A percentile compares a stretch with the other conserved stretches of the same genome.
These are phyloP conservation scores for Friedmanniomyces endolithicus DNA, from an alignment of 495 filamentous ascomycete species.

Conservation along the genomic window DNA sequence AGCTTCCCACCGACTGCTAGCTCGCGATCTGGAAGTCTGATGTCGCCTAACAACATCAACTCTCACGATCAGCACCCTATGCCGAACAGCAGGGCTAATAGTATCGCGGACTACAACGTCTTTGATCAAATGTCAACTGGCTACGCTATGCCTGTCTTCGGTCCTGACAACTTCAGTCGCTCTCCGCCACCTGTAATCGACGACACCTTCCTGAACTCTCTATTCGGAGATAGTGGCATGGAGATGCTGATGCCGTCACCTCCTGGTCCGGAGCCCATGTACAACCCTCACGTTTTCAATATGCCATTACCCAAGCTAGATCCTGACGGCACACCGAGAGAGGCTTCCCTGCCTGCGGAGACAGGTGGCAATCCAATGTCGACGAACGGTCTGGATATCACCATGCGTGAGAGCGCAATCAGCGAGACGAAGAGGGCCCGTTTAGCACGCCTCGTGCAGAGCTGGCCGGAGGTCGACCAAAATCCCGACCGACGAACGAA, in stretches of 20 bases:
- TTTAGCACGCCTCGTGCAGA: conserved; percentile 72
- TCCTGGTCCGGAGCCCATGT: conserved; percentile 3
- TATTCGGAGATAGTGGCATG: conserved; percentile 41
- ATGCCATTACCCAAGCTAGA: conserved; percentile 12
- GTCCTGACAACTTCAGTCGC: conserved; percentile 59
- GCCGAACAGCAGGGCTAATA: conserved; percentile 18
- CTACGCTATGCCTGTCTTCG: conserved; percentile 29
- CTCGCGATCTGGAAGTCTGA: conserved; percentile 7
- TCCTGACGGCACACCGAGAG: conserved; percentile 6
- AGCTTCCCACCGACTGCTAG: background rate
- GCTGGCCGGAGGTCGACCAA: conserved; percentile 70
- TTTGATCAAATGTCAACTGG: conserved; percentile 21
- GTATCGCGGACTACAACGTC: conserved; percentile 15
- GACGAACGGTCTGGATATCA: conserved; percentile 9
- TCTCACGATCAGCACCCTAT: conserved; percentile 9
- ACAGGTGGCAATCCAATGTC: background rate
- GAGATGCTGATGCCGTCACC: conserved; percentile 23
- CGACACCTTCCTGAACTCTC: conserved; percentile 82
- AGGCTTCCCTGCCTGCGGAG: background rate
- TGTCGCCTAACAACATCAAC: conserved; percentile 10
- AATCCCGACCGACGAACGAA: conserved; percentile 63
- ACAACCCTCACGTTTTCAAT: background rate
- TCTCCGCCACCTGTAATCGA: conserved; percentile 73
- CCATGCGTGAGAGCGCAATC: conserved; percentile 42
- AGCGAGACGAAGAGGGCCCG: conserved; percentile 80